A percentile compares a stretch with the other conserved stretches of the same genome.
Evolutionary conservation across 805 yeast species (phyloP).

Genomic region (Teunomyces stri): DNA sequence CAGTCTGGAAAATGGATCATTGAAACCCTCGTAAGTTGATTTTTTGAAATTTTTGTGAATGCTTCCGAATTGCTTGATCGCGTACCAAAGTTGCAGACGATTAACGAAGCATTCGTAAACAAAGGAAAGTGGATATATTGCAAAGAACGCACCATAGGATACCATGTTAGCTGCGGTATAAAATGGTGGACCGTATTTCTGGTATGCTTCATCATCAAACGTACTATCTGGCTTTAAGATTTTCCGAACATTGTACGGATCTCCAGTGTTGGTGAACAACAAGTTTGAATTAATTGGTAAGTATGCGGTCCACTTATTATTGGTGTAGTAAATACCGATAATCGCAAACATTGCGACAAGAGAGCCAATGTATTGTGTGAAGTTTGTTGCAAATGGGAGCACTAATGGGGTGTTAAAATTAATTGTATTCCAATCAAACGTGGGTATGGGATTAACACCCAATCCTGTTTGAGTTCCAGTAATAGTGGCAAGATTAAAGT

Average conservation of each 20-base stretch:
- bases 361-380: constrained; percentile 20
- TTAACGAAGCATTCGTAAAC: constrained; percentile 16
- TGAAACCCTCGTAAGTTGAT: constrained; percentile 30
- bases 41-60: constrained; percentile 15
- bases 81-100: constrained; percentile 12
- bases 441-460: constrained; percentile 53
- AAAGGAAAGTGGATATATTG: constrained; percentile 25
- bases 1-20: constrained; percentile 33
- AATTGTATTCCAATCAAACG: constrained; percentile 52
- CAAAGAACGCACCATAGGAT: constrained; percentile 21
- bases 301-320: constrained; percentile 27
- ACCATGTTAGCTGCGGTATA: constrained; percentile 23
- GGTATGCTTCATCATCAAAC: constrained; percentile 16
- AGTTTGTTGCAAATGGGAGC: constrained; percentile 21
- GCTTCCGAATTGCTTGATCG: constrained; percentile 11
- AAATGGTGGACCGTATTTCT: constrained; percentile 20
- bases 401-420: constrained; percentile 15
- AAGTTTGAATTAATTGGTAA: constrained; percentile 23
- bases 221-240: constrained; percentile 6
- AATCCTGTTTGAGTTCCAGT: constrained; percentile 28
- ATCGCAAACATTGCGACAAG: constrained; percentile 20
- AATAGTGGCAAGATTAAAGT: constrained; percentile 39
- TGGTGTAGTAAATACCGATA: constrained; percentile 24
- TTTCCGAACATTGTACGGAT: constrained; percentile 14
- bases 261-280: constrained; percentile 25